Evolutionary conservation across 257 asterid species (phyloP), one percentile per base, ranked within the genome.

Genomic region (Linaria vulgaris): DNA sequence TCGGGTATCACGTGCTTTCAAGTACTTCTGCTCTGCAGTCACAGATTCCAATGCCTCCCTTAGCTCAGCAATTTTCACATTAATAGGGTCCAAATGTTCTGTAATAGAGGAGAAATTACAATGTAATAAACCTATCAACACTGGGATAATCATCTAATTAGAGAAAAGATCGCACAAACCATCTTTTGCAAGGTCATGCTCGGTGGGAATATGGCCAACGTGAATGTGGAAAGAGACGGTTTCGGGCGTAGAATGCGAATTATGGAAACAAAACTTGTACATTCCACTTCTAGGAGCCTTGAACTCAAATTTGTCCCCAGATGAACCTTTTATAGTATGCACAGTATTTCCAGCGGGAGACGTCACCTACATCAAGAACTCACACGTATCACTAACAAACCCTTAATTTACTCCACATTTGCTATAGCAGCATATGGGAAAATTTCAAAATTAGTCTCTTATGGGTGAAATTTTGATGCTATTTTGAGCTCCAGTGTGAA

Each of bases 211-310:
- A 72, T 86, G 97, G 61, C 98, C 98, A 2, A 78, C 76, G 30
- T 88, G 98, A 46, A 91, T 85, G 82, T 79, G 75, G 85, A 91
- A 91, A 63, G 98, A 85, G 74, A 91, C 92, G 0, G 88, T 62
- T 78, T 88, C 96, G 9, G 96, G 95, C 20, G 80, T 46, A 24
- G 85, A 74, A 12, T 77, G 67, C 58, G 95, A 83, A 63, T 91
- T 91, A 64, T 88, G 88, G 79, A 91, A 91, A 75, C 98, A 92
- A 34, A 92, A 92, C 74, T 87, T 92, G 81, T 86, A 74, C 96
- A 92, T 86, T 72, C 98, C 98, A 61, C 64, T 78, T 64, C 58
- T 56, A 51, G 94, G 82, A 56, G 90, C 96, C 79, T 79, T 92
- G 21, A 92, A 85, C 71, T 92, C 91, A 62, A 88, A 92, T 70